phyloP scores from a whole-genome alignment of 495 filamentous ascomycete genomes.

The Delitschia confertaspora region DNA sequence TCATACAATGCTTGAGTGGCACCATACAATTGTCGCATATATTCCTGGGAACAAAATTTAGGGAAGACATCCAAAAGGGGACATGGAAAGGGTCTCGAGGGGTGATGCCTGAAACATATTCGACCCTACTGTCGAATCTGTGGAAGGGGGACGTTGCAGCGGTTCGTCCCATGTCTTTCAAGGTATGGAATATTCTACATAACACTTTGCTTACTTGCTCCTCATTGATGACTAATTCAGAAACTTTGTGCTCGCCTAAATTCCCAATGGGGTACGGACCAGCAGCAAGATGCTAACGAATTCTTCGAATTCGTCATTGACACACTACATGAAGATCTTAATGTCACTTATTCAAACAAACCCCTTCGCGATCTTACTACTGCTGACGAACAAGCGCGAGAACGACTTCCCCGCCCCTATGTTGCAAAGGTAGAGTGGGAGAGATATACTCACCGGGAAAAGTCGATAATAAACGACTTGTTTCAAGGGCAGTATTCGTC shows the following conservation, averaged over 20 bases:
- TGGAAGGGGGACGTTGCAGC: conserved; percentile 54
- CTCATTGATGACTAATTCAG: conserved; percentile 21
- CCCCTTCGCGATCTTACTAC: conserved; percentile 52
- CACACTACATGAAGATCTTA: conserved; percentile 66
- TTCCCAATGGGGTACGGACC: conserved; percentile 50
- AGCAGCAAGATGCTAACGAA: conserved; percentile 72
- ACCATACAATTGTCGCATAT: conserved; percentile 63
- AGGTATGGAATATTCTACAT: conserved; percentile 50
- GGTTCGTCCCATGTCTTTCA: conserved; percentile 53
- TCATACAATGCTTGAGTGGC: conserved; percentile 71
- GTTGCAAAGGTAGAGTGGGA: conserved; percentile 60
- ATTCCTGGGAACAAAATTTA: conserved; percentile 49
- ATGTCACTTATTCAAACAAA: conserved; percentile 51
- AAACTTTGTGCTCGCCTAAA: conserved; percentile 51
- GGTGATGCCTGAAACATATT: conserved; percentile 65
- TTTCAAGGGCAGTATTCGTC: conserved; percentile 66
- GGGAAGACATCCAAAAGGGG: conserved; percentile 37
- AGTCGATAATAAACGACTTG: conserved; percentile 56
- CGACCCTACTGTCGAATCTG: conserved; percentile 63
- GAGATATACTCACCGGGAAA: conserved; percentile 59
- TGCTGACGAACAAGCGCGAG: conserved; percentile 54
- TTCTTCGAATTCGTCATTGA: conserved; percentile 67
- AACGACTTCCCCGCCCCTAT: conserved; percentile 50
- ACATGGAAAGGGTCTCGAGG: conserved; percentile 69
- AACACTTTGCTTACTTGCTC: conserved; percentile 12